These are phyloP conservation scores for Coprinellus aureogranulatus DNA, from an alignment of 768 basidiomycete species.

Conservation along the genomic window DNA sequence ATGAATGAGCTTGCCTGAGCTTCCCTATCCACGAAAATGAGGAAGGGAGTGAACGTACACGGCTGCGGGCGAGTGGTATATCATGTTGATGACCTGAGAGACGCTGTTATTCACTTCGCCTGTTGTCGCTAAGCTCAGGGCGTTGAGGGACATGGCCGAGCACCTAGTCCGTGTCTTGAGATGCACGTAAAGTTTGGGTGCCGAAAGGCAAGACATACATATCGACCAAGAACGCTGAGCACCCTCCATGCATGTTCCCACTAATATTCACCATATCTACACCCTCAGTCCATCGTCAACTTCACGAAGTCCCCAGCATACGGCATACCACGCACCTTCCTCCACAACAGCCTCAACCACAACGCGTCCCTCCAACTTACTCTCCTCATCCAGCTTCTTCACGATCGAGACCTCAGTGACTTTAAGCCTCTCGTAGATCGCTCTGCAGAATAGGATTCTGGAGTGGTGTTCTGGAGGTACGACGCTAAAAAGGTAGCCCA, in stretches of 20 bases:
- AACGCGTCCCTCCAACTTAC: slow-evolving; percentile 39
- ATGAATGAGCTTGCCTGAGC: neutral
- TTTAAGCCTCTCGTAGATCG: slow-evolving; percentile 21
- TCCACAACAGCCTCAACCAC: slow-evolving; percentile 40
- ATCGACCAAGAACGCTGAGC: slow-evolving; percentile 53
- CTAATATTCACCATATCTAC: slow-evolving; percentile 55
- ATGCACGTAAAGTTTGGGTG: neutral
- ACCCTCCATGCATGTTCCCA: slow-evolving; percentile 54
- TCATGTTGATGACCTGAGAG: slow-evolving; percentile 50
- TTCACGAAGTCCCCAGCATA: neutral
- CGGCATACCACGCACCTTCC: slow-evolving; percentile 30
- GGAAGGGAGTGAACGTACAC: slow-evolving; percentile 37
- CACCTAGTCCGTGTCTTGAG: slow-evolving; percentile 33
- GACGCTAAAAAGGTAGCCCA: slow-evolving; percentile 12
- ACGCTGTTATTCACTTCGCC: slow-evolving; percentile 32
- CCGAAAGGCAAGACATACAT: slow-evolving; percentile 31
- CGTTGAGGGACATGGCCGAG: slow-evolving; percentile 45
- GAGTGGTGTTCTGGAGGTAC: slow-evolving; percentile 7
- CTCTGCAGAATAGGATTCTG: slow-evolving; percentile 16
- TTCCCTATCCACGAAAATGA: neutral
- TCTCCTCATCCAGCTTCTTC: slow-evolving; percentile 39
- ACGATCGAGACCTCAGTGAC: slow-evolving; percentile 39
- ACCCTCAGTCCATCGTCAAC: neutral
- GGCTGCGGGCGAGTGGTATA: slow-evolving; percentile 55
- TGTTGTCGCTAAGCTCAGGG: slow-evolving; percentile 24